Base-by-base conservation (phyloP, 768 basidiomycete species). In the Mycena indigotica region DNA sequence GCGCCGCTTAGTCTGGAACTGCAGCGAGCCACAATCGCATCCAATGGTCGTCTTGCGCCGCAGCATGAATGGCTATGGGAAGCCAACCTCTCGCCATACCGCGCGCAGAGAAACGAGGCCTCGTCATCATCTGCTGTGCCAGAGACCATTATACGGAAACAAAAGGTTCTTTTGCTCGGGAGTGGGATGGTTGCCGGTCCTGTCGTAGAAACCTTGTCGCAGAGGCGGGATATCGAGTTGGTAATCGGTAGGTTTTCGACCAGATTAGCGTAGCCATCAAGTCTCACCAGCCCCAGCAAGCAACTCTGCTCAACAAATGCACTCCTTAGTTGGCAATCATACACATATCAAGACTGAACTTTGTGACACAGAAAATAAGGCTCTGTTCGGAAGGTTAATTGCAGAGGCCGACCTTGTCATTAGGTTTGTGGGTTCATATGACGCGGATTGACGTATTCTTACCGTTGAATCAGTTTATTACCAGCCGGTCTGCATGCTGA, bases 151-250 rank as follows among this genome's bases (percentile, higher is more conserved):
- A 26, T 49, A 52, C 73, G 56, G 63, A 85, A 83, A 72, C 88
- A 87, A 75, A 84, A 80, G 65, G 81, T 95, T 0, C 70, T 98
- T 29, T 76, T 97, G 66, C 80, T 98, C 2, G 95, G 95, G 6
- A 93, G 91, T 53, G 95, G 95, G n/a, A 93, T 97, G 86, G 95
- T 98, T 19, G 93, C 94, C 4, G 89, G 88, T 2, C 95, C 95
- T 16, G 91, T 91, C 0, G 86, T 93, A 3, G 84, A 89, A 51
- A 82, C 89, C 66, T 79, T 97, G 49, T 82, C 83, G 40, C 77
- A 77, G 61, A 75, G 85, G 54, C 63, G 67, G 0, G 88, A 92
- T 61, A 73, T 95, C 0, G 79, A 87, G 53, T 71, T 97, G 26
- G 70, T 90, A 4, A 84, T 97, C 58, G 94, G 94, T 94, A 60